Evolutionary conservation across 306 rosid species (phyloP).

Genomic region (Sindora glabra): DNA sequence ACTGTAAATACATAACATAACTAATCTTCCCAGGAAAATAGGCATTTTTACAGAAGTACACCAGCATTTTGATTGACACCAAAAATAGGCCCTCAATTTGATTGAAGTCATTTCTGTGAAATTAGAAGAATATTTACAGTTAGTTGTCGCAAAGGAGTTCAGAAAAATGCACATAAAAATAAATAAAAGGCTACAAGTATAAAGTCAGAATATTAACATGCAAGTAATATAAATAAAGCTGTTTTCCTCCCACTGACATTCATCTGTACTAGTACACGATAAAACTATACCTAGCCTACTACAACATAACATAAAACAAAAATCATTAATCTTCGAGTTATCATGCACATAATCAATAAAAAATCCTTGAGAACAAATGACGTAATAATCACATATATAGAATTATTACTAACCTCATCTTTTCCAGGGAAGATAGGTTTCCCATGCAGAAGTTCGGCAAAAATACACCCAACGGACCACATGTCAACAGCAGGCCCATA

Average conservation of each 20-base stretch:
- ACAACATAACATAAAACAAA: not conserved
- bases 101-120: not conserved
- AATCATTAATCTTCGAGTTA: not conserved
- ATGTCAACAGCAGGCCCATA: slow-evolving; percentile 74
- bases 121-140: not conserved
- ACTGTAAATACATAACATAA: not conserved
- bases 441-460: slow-evolving; percentile 67
- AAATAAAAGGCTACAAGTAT: not conserved
- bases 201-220: not conserved
- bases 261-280: not conserved
- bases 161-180: not conserved
- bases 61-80: not conserved
- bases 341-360: no score
- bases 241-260: not conserved
- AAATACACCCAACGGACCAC: slow-evolving; percentile 83
- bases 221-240: not conserved
- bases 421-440: slow-evolving; percentile 66
- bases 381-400: no score
- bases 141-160: not conserved
- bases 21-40: not conserved
- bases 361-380: no score
- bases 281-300: not conserved
- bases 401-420: slow-evolving; percentile 46
- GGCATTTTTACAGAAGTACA: not conserved
- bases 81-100: not conserved